These are phyloP conservation scores for Akanthomyces lecanii DNA, from an alignment of 2,329 filamentous ascomycete species.

Conservation along the genomic window DNA sequence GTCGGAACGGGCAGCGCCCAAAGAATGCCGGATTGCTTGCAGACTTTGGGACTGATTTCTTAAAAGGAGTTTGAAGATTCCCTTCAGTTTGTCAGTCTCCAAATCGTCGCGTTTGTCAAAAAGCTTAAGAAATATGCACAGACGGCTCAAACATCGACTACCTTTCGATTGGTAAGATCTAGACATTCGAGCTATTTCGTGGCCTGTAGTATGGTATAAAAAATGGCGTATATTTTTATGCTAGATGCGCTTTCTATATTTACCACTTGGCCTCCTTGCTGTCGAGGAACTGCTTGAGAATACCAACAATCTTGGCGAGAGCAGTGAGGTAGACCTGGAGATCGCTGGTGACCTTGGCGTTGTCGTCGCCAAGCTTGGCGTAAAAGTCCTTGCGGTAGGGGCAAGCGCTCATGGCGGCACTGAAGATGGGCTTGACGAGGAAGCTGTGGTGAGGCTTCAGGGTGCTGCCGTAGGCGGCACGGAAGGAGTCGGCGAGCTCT, in stretches of 20 bases:
- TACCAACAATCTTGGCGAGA: slow-evolving; percentile 72
- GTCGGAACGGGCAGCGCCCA: too few species aligned
- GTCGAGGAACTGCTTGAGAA: slow-evolving; percentile 60
- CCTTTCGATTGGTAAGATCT: not conserved
- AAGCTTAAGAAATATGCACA: not conserved
- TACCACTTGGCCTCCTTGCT: slow-evolving; percentile 58
- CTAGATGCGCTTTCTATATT: slow-evolving; percentile 17
- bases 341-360: slow-evolving; percentile 57
- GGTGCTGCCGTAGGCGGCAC: slow-evolving; percentile 74
- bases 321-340: slow-evolving; percentile 70
- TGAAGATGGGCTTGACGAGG: slow-evolving; percentile 87
- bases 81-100: not conserved
- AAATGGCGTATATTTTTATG: slow-evolving; percentile 10
- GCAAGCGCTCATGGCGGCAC: slow-evolving; percentile 84
- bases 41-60: too few species aligned
- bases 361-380: slow-evolving; percentile 70
- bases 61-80: not conserved
- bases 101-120: not conserved
- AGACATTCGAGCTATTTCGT: not conserved
- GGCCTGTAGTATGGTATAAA: not conserved
- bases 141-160: not conserved
- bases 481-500: slow-evolving; percentile 85
- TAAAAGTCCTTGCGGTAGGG: slow-evolving; percentile 96
- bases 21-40: not conserved
- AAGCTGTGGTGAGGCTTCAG: slow-evolving; percentile 91